These are phyloP conservation scores for Tulasnella sp. DNA, from an alignment of 768 basidiomycete species.

Conservation along the genomic window DNA sequence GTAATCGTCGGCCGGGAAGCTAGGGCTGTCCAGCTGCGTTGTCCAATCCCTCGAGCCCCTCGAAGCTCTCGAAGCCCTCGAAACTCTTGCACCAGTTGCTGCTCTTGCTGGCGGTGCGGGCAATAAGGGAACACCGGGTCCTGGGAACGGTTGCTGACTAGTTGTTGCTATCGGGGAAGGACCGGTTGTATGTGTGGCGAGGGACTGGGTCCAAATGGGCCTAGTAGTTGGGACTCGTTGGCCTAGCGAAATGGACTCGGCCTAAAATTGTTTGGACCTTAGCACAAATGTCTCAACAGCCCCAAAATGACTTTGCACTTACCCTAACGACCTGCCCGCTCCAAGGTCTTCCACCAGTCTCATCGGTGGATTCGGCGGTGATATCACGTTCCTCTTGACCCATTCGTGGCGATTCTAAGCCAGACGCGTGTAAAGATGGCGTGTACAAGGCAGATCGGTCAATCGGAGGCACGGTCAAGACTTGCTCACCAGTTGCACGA, in stretches of 20 bases:
- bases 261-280: too few relatives aligned
- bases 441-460: background rate
- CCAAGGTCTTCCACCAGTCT: background rate
- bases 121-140: background rate
- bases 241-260: too few relatives aligned
- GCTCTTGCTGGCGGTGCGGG: background rate
- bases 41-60: constrained; percentile 9
- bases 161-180: constrained; percentile 5
- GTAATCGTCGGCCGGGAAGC: background rate
- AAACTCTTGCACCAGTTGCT: background rate
- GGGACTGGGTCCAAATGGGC: too few relatives aligned
- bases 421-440: background rate
- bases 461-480: background rate
- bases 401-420: background rate
- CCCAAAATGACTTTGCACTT: background rate
- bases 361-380: background rate
- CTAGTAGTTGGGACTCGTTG: too few relatives aligned
- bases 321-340: constrained; percentile 15
- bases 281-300: too few relatives aligned
- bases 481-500: background rate
- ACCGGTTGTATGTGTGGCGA: too few relatives aligned
- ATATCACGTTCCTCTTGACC: constrained; percentile 10
- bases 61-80: background rate
- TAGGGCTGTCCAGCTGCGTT: background rate
- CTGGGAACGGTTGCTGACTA: background rate